Evolutionary conservation across 2,329 filamentous ascomycete species (phyloP), one percentile per base, ranked within the genome.

Genomic region (Akanthomyces uredinophilus): DNA sequence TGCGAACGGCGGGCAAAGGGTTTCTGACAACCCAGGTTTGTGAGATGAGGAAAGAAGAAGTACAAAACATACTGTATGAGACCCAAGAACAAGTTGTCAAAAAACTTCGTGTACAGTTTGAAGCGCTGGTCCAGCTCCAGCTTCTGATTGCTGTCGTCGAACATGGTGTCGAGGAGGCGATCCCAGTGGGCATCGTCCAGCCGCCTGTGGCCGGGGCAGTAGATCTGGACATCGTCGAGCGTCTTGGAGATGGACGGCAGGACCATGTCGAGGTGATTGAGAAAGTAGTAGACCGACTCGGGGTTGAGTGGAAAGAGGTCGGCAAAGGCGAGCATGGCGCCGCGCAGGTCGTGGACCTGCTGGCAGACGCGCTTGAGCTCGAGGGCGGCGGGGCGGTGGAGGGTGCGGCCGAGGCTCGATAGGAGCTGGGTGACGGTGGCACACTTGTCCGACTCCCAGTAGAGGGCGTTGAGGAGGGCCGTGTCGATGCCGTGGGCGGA

Each of bases 391-490:
- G 5, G 11, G 10, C 11, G 35, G 16, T 32, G 43, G 16, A 62
- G 32, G 27, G 24, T 22, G 6, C 37, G 44, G 22, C 53, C 46
- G 35, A 52, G 53, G 24, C 5, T 27, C 18, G 39, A 35, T 24
- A 62, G 27, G 16, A 39, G 32, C 37, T 27, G 27, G 27, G 44
- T 35, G 44, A 46, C 53, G 22, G 24, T 35, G 10, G 46, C 24
- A 53, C 60, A 62, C 52, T 57, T 53, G 35, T 52, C 46, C 37
- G 60, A 44, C 37, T 62, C 44, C 44, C 46, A 57, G 46, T 57
- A 49, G 24, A 62, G 46, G 46, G 49, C 46, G 13, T 47, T 35
- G 54, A 62, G 47, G 14, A 62, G 54, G 27, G 18, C 35, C 16
- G 46, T 58, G 37, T 62, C 60, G 24, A 58, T 39, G 39, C 47